Evolutionary conservation across 192 early-diverging fungal genomes (phyloP), one percentile per base, ranked within the genome.

Genomic region (Borealophlyctis nickersoniae): DNA sequence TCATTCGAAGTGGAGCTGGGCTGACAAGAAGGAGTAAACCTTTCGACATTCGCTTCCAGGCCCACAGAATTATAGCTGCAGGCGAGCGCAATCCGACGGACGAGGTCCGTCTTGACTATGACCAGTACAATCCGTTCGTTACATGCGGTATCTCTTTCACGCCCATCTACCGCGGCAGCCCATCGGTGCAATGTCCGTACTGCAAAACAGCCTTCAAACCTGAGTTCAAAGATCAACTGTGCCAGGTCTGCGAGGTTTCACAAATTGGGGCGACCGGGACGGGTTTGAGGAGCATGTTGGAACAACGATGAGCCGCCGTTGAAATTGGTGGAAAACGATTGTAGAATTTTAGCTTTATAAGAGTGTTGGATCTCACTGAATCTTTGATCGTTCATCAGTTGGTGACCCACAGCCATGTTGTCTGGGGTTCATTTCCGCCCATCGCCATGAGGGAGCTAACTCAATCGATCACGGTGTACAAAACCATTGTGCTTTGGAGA

Each of bases 121-220:
- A 98, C 67, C 91, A 92, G 70, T 94, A 90, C 81, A 98, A 95
- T 70, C 93, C 95, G 56, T 96, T 97, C 70, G 87, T 88, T 2
- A 75, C 94, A 2, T 98, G 95, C 69, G 91, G 81, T 13, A 80
- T 82, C 33, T 89, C 93, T 28, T 91, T 85, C 64, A 83, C 88
- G 32, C 93, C 97, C 4, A 98, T 99, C 62, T 92, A 95, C 80
- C 82, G 83, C 45, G 94, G 93, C 49, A 89, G 87, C 36, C 85
- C 92, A 7, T 75, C 78, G 4, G 81, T 86, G 13, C 72, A 83
- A 39, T 99, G 97, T 71, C 86, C 93, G 22, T 96, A 88, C 80
- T 98, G 95, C 76, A 77, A 83, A 28, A 87, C 94, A 2, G 80
- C 88, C 13, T 96, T 88, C 76, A 88, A 90, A 71, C 91, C 93